Base-by-base conservation (phyloP, 352 stramenopile genomes). In the Phytophthora litchii region DNA sequence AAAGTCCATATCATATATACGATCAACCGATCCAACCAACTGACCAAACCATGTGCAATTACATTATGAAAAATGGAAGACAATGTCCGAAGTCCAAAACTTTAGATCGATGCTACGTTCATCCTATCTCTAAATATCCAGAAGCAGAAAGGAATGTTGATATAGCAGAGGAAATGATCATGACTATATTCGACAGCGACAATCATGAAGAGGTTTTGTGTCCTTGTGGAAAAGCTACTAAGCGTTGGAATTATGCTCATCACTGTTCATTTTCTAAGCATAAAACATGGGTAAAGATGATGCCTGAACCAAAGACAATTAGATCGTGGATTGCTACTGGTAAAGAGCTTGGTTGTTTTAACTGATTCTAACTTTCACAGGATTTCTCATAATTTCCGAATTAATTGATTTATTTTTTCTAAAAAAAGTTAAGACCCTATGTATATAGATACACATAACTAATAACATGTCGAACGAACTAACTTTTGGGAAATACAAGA, bases 211-310 rank as follows among this genome's bases (percentile, higher is more conserved):
- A 54, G 12, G 20, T 54, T 25, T 8, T 37, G 21, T 54, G 47
- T 54, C 47, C 47, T 44, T 54, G 47, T 54, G 47, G 47, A 19
- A 44, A 42, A 44, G n/a, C 34, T 42, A 54, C 21, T 12, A 54
- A 54, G 34, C 47, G 47, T 44, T 54, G 47, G 47, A 54, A 54
- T 37, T 54, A 54, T 54, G 47, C 47, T 54, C 20, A 54, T 27
- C 47, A 54, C n/a, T 54, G 47, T 36, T 37, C 47, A 36, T 54
- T 45, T 45, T 35, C 47, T n/a, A 54, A 54, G 21, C 47, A 45
- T 45, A 54, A 45, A 44, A 27, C 44, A 10, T 52, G 44, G 44
- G 44, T 52, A 50, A 32, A 41, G 19, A 52, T 42, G 45, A 52
- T 52, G 45, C 31, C 45, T 52, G 31, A 52, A 32, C 45, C 45